Evolutionary conservation across 2,329 filamentous ascomycete species (phyloP), one percentile per base, ranked within the genome.

Genomic region (Neonectria sp.): DNA sequence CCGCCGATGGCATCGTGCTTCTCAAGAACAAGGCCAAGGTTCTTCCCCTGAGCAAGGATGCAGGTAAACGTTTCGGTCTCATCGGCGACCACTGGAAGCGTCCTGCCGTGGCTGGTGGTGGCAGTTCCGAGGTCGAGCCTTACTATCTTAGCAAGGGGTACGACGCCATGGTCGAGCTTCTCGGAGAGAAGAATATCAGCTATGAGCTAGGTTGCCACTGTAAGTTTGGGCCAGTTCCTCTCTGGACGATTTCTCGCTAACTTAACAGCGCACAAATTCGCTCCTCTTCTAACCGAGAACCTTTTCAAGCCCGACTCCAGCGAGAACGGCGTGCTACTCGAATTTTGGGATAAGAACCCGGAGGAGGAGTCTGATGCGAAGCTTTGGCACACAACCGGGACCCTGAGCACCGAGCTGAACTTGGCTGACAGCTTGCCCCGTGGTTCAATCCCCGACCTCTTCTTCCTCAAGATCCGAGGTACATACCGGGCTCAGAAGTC

Each of bases 1-100:
- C 40, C 9, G 40, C 40, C 40, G 40, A 45, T 29, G 73, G 21
- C 15, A 45, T 45, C 40, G 40, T 45, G 4, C 40, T 45, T 6
- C 40, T 45, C 6, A 45, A 45, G 15, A 45, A 45, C 17, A 17
- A 45, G 3, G 40, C 13, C 40, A 17, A 15, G 6, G 17, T 45
- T n/a, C 40, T 45, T 15, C 40, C 40, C 15, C 40, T 45, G 40
- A n/a, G 17, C 15, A 6, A 6, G 13, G 17, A 45, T n/a, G 9
- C 40, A 6, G 40, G 17, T n/a, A 45, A 45, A 7, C 13, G 13
- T 17, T 45, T 17, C 15, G 40, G 40, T 21, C 40, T 45, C 15
- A 45, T 45, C 17, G 40, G 40, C 17, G 40, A 45, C 40, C 40
- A 45, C 40, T 45, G 13, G 13, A 45, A 45, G 40, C 13, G 17